Conservation (phyloP, 177 flowering plant genomes). For the Vitis hybrid region DNA sequence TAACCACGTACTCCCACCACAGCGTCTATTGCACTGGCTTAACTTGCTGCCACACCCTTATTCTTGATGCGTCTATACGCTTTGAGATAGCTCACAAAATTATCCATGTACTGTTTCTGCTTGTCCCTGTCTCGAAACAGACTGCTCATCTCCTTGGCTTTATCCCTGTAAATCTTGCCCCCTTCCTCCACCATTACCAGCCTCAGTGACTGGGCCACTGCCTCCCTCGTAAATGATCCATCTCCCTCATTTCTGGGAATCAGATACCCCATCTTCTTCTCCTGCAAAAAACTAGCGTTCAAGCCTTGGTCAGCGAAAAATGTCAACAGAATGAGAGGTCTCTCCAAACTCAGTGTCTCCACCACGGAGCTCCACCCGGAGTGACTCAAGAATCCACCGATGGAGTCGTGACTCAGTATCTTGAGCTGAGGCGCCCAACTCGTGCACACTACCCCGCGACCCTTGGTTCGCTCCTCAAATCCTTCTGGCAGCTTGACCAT, state of each 20-base stretch:
- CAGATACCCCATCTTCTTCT: constrained; percentile 21
- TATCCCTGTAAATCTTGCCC: constrained; percentile 15
- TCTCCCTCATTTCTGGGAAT: constrained; percentile 24
- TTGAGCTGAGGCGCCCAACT: too few species aligned
- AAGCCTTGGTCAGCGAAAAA: constrained; percentile 26
- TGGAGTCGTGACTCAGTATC: too few species aligned
- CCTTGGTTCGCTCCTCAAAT: too few species aligned
- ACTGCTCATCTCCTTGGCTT: constrained; percentile 11
- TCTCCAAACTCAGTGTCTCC: constrained; percentile 25
- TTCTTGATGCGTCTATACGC: too few species aligned
- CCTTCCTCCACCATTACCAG: constrained; percentile 22
- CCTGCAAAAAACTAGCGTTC: constrained; percentile 19
- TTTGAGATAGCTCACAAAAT: too few species aligned
- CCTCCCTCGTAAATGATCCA: constrained; percentile 35
- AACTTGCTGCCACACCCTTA: too few species aligned
- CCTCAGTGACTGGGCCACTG: constrained; percentile 24
- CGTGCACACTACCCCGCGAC: too few species aligned
- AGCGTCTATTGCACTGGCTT: too few species aligned
- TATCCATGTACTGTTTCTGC: background rate
- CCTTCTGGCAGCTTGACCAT: too few species aligned
- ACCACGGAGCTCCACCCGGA: constrained; percentile 37
- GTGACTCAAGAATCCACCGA: constrained; percentile 7
- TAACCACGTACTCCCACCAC: too few species aligned
- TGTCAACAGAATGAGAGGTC: constrained; percentile 22
- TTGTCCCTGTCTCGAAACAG: constrained; percentile 22